Percentiles rank a stretch among this genome's conserved stretches.
phyloP scores from a whole-genome alignment of 495 filamentous ascomycete species.

The Parathielavia appendiculata region DNA sequence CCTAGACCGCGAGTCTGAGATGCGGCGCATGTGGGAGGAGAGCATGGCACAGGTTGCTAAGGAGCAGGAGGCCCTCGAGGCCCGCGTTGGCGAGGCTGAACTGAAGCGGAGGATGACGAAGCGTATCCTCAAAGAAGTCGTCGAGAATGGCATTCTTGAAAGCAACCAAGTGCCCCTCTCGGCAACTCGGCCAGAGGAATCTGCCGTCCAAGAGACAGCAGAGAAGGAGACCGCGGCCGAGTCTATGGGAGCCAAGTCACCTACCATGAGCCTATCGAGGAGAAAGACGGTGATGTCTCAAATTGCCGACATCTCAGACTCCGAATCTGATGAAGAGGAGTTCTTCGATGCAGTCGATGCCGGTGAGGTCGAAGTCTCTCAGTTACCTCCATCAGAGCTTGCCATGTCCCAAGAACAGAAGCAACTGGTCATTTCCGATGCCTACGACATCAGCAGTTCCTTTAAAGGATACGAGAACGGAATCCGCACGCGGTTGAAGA shows the following conservation, averaged over 20 bases:
- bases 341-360: slow-evolving; percentile 97
- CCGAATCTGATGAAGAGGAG: slow-evolving; percentile 81
- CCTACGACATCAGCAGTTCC: slow-evolving; percentile 62
- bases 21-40: slow-evolving; percentile 95
- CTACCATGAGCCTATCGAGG: slow-evolving; percentile 40
- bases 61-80: slow-evolving; percentile 88
- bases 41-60: slow-evolving; percentile 91
- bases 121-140: slow-evolving; percentile 77
- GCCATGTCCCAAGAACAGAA: slow-evolving; percentile 38
- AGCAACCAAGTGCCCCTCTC: slow-evolving; percentile 38
- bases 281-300: slow-evolving; percentile 57
- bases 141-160: slow-evolving; percentile 55
- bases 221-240: slow-evolving; percentile 29
- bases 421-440: slow-evolving; percentile 41
- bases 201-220: slow-evolving; percentile 33
- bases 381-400: slow-evolving; percentile 45
- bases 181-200: slow-evolving; percentile 30
- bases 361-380: slow-evolving; percentile 75
- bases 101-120: slow-evolving; percentile 86
- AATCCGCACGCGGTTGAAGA: slow-evolving; percentile 67
- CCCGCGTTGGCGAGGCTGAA: slow-evolving; percentile 81
- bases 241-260: slow-evolving; percentile 39
- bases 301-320: slow-evolving; percentile 63
- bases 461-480: slow-evolving; percentile 91
- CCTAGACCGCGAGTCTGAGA: slow-evolving; percentile 78